These are phyloP conservation scores for Ophiocytium majus DNA, from an alignment of 352 stramenopile genomes.

Conservation along the genomic window DNA sequence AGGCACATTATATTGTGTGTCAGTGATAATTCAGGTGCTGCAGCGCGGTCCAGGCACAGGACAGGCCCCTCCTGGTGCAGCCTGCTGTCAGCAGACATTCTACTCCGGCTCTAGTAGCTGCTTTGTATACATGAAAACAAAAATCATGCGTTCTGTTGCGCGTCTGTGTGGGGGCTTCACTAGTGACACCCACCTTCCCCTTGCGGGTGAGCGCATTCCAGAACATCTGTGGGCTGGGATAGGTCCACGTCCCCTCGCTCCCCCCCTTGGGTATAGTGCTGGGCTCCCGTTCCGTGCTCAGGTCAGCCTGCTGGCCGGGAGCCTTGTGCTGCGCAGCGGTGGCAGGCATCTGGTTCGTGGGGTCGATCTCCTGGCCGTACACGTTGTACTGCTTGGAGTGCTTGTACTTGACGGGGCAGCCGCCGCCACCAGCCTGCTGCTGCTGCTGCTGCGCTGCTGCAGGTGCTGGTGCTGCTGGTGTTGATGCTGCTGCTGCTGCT, in stretches of 20 bases:
- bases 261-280: constrained; percentile 93
- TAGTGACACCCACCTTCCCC: constrained; percentile 82
- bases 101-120: too few species aligned
- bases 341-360: constrained; percentile 96
- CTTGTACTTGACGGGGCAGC: constrained; percentile 54
- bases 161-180: too few species aligned
- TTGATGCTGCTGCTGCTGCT: neutral
- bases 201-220: constrained; percentile 93
- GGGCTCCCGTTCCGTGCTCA: constrained; percentile 85
- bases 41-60: too few species aligned
- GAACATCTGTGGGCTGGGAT: constrained; percentile 94
- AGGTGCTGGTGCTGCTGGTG: neutral
- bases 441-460: neutral
- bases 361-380: constrained; percentile 90
- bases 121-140: too few species aligned
- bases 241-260: constrained; percentile 89
- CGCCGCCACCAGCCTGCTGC: neutral
- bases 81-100: too few species aligned
- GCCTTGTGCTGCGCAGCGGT: constrained; percentile 90
- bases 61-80: too few species aligned
- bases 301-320: constrained; percentile 75
- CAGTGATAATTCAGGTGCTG: too few species aligned
- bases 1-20: too few species aligned
- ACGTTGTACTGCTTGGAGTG: constrained; percentile 83
- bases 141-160: too few species aligned